A percentile compares a stretch with the other conserved stretches of the same genome.
phyloP scores from a whole-genome alignment of 1,284 basidiomycete species.

The Ceratobasidium sp. region DNA sequence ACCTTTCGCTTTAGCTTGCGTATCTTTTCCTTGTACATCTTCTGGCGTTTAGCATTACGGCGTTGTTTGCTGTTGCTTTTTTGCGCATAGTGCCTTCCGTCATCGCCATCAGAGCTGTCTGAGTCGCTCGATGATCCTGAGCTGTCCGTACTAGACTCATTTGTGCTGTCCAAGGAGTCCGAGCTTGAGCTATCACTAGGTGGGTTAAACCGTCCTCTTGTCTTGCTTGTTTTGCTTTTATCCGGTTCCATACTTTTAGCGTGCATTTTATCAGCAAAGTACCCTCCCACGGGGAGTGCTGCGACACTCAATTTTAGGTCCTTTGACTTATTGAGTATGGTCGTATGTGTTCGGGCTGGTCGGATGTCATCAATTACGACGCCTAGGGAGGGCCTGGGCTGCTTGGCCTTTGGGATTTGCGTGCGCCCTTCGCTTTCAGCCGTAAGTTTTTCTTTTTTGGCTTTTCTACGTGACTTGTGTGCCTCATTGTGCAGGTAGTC shows the following conservation, averaged over 20 bases:
- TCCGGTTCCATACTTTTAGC: background rate
- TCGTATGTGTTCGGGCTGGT: too few relatives aligned
- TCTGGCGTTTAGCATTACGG: background rate
- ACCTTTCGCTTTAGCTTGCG: background rate
- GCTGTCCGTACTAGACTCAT: background rate
- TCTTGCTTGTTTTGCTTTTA: background rate
- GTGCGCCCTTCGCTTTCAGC: background rate
- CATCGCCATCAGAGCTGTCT: background rate
- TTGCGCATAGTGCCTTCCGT: background rate
- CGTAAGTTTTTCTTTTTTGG: too few relatives aligned
- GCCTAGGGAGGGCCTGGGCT: too few relatives aligned
- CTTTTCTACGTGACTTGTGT: background rate
- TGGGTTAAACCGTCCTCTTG: too few relatives aligned
- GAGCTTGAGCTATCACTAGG: too few relatives aligned
- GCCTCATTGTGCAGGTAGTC: background rate
- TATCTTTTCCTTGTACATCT: background rate
- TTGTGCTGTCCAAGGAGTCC: too few relatives aligned
- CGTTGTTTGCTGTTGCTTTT: background rate
- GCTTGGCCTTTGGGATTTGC: too few relatives aligned
- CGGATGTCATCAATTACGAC: too few relatives aligned
- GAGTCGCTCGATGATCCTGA: background rate
- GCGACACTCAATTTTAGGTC: background rate
- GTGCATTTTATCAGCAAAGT: constrained; percentile 7
- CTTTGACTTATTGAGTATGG: too few relatives aligned
- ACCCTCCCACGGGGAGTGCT: background rate